Base-by-base conservation (phyloP, 2,329 filamentous ascomycete species). In the Teratosphaeria gauchensis region DNA sequence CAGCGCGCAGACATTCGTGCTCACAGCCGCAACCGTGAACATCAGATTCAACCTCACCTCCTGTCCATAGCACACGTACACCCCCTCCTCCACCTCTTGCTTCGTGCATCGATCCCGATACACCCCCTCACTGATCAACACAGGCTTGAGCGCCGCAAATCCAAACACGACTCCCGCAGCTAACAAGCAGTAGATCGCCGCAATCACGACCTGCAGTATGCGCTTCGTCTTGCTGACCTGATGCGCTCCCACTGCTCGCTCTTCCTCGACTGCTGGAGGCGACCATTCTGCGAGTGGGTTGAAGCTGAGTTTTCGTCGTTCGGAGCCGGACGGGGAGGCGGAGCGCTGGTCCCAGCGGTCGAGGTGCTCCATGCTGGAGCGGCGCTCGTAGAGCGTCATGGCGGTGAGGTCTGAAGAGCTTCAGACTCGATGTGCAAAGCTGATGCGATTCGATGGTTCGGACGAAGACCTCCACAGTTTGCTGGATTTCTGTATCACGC, bases 11-110 rank as follows among this genome's bases (percentile, higher is more conserved):
- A 95, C 87, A 69, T 96, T 96, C 56, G 90, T 94, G 1, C 84
- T 88, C 11, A 95, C 90, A 12, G 90, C 90, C 12, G 91, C 91
- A 55, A 91, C 82, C 6, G 90, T 94, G 77, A 96, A 96, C 88
- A 95, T 95, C 65, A 95, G 78, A 72, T 96, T 96, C 56, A 96
- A 80, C 61, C 68, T 72, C 58, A 84, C 71, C 63, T 82, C 81
- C 66, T 86, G 84, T 60, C 78, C 76, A 61, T 79, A 82, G 67
- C 84, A 86, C 21, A 82, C 75, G 52, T 76, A 73, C 1, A 78
- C 74, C 9, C 74, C 74, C 2, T 75, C 68, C 1, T 78, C 72
- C 28, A 83, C 56, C 67, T 82, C 79, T 54, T 81, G 74, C 53
- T 75, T 60, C 2, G 78, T 80, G 68, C 89, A 92, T 16, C 78